A percentile compares a stretch with the other conserved stretches of the same genome.
These are phyloP conservation scores for Gossypioides kirkii DNA, from an alignment of 345 rosid species.

Conservation along the genomic window DNA sequence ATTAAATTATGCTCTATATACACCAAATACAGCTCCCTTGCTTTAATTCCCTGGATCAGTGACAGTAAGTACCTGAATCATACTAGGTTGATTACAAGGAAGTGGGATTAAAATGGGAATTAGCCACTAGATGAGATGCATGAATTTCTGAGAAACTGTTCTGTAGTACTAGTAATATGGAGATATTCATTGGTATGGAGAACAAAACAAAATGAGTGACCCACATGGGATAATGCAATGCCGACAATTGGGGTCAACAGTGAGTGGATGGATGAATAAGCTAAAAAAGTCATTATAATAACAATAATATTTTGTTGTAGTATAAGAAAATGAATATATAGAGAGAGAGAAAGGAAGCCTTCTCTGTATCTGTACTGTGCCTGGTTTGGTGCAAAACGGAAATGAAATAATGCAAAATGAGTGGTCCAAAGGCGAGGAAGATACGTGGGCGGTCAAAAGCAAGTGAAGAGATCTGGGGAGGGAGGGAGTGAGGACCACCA, in stretches of 20 bases:
- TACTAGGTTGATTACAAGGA: no score
- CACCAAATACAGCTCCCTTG: no score
- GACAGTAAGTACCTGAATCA: neutral
- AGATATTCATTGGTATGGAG: neutral
- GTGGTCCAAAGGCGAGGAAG: neutral
- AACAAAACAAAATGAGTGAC: neutral
- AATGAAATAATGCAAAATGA: neutral
- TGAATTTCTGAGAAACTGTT: neutral
- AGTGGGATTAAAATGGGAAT: no score
- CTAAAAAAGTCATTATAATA: neutral
- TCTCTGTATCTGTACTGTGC: neutral
- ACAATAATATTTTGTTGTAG: neutral
- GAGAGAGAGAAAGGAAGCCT: neutral
- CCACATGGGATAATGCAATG: constrained; percentile 6
- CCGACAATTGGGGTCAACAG: neutral
- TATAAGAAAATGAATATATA: neutral
- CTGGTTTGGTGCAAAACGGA: neutral
- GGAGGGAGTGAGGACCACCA: neutral
- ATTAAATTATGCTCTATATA: no score
- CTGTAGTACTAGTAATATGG: neutral
- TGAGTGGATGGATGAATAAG: neutral
- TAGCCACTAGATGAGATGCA: neutral
- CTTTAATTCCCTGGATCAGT: neutral
- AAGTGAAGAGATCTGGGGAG: neutral
- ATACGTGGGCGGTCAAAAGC: neutral